Percentiles rank a stretch among this genome's conserved stretches.
Conservation (phyloP, 2,329 filamentous ascomycete genomes). For the Dothiorella sarmentorum region DNA sequence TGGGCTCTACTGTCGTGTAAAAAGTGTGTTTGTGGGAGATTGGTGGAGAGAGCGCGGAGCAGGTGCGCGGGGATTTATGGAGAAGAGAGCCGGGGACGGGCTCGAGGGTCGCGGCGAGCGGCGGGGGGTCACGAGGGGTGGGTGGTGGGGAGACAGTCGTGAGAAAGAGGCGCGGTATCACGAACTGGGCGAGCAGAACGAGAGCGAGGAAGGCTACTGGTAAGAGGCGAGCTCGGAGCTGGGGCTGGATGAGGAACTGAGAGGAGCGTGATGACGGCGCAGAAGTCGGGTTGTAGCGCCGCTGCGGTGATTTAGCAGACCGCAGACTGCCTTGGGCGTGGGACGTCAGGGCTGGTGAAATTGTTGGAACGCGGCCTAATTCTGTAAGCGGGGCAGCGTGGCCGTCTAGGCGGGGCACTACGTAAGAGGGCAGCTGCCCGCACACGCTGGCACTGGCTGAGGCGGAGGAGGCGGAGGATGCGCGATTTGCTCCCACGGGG, state of each 20-base stretch:
- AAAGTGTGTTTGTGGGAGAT: constrained; percentile 18
- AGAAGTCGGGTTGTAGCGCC: constrained; percentile 17
- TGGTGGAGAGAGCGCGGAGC: neutral
- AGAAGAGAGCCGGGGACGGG: neutral
- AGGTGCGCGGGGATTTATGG: constrained; percentile 17
- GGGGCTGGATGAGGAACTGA: constrained; percentile 18
- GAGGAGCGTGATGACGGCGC: constrained; percentile 7
- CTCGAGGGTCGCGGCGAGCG: neutral
- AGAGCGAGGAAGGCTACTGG: constrained; percentile 33
- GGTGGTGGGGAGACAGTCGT: constrained; percentile 23
- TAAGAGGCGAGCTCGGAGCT: constrained; percentile 26
- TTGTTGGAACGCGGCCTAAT: constrained; percentile 15
- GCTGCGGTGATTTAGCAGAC: constrained; percentile 21
- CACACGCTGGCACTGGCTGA: constrained; percentile 7
- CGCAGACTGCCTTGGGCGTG: constrained; percentile 21
- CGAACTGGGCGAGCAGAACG: constrained; percentile 33
- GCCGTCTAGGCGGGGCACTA: constrained; percentile 19
- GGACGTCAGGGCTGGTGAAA: constrained; percentile 19
- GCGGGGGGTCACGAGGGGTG: constrained; percentile 9
- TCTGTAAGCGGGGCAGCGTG: constrained; percentile 13
- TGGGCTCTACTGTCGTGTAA: constrained; percentile 32
- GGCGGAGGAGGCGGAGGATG: constrained; percentile 13
- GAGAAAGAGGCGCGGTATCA: constrained; percentile 36
- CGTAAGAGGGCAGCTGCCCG: constrained; percentile 22
- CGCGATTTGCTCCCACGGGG: constrained; percentile 16